Evolutionary conservation across 305 asterid species (phyloP).

Genomic region (Fraxinus sp.): DNA sequence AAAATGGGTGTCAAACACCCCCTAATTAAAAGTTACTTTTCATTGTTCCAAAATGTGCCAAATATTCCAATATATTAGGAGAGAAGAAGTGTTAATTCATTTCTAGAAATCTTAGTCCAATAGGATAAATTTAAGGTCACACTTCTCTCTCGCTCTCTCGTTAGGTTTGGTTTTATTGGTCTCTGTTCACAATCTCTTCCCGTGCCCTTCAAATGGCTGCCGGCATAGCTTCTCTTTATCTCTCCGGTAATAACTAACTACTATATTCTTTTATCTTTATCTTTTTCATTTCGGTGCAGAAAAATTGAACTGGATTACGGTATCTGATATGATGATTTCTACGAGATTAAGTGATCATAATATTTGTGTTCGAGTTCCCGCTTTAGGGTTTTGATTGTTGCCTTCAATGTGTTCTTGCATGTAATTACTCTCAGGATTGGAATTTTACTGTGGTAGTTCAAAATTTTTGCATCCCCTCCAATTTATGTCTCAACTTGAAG

Average conservation of each 20-base stretch:
- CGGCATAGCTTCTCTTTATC: slow-evolving; percentile 32
- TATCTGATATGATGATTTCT: neutral
- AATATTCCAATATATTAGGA: no score
- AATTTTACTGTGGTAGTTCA: neutral
- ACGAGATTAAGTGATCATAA: neutral
- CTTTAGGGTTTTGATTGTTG: neutral
- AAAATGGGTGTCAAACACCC: no score
- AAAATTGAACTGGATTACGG: neutral
- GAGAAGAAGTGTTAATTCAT: no score
- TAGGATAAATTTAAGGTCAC: neutral
- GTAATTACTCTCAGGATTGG: neutral
- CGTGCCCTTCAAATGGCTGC: slow-evolving; percentile 39
- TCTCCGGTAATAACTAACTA: slow-evolving; percentile 33
- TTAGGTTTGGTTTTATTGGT: neutral
- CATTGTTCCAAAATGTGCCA: no score
- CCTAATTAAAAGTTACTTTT: no score
- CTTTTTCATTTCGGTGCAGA: neutral
- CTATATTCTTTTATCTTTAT: neutral
- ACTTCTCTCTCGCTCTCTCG: neutral
- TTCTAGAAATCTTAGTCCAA: neutral
- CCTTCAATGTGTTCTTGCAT: neutral
- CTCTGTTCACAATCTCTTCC: slow-evolving; percentile 1
- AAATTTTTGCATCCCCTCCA: neutral
- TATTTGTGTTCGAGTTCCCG: neutral
- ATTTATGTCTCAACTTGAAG: neutral